A percentile compares a stretch with the other conserved stretches of the same genome.
phyloP scores from a whole-genome alignment of 139 green algal genomes.

The Chlorella sp. region DNA sequence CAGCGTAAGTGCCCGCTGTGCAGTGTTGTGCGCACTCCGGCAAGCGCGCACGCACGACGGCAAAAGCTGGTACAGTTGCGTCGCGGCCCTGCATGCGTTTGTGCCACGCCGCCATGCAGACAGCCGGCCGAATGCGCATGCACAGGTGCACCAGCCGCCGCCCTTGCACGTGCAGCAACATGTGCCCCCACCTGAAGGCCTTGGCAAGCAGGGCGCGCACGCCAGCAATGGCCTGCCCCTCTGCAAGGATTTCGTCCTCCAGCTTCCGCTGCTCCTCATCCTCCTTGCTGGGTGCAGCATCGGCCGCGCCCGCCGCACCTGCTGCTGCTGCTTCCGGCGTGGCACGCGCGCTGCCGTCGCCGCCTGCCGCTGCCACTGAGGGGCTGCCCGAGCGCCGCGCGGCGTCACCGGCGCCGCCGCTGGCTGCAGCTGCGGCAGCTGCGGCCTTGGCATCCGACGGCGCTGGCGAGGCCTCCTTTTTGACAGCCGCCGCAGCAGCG shows the following conservation, averaged over 20 bases:
- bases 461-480: slow-evolving; percentile 4
- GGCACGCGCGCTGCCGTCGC: background rate
- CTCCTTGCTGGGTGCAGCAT: slow-evolving; percentile 14
- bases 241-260: slow-evolving; percentile 39
- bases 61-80: too few species aligned
- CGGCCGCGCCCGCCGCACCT: background rate
- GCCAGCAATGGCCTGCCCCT: slow-evolving; percentile 37
- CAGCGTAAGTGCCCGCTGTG: too few species aligned
- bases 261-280: slow-evolving; percentile 20
- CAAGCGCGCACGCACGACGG: too few species aligned
- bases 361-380: background rate
- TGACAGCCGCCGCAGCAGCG: background rate
- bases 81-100: too few species aligned
- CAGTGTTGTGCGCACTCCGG: too few species aligned
- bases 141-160: too few species aligned
- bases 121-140: too few species aligned
- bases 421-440: slow-evolving; percentile 10
- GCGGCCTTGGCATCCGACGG: slow-evolving; percentile 7
- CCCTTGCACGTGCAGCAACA: too few species aligned
- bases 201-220: slow-evolving; percentile 50
- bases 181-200: slow-evolving; percentile 54
- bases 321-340: background rate
- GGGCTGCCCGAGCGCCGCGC: background rate
- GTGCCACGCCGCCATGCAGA: too few species aligned
- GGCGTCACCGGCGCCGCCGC: background rate